A percentile compares a stretch with the other conserved stretches of the same genome.
Evolutionary conservation across 2,329 filamentous ascomycete species (phyloP).

Genomic region (Raffaelea ambrosiae): DNA sequence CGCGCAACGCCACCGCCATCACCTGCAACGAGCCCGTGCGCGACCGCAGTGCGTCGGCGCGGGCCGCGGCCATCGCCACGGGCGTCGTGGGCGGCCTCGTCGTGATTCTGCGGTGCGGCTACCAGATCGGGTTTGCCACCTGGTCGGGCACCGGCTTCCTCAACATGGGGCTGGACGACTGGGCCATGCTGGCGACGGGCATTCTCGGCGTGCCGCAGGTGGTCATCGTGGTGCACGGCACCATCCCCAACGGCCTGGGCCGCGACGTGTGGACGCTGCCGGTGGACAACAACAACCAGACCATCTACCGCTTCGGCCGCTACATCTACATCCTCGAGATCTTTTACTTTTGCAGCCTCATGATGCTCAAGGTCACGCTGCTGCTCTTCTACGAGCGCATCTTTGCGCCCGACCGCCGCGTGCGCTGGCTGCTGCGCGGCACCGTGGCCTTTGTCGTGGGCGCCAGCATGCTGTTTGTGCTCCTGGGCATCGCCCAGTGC

Average conservation of each 20-base stretch:
- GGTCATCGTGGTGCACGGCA: conserved; percentile 20
- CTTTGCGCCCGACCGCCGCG: conserved; percentile 29
- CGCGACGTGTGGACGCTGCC: conserved; percentile 41
- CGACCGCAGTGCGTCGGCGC: conserved; percentile 19
- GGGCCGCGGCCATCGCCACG: conserved; percentile 20
- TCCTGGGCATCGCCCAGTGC: conserved; percentile 40
- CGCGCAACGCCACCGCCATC: conserved; percentile 16
- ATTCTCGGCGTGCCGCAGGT: conserved; percentile 18
- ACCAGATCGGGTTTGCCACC: neutral
- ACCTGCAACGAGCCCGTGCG: conserved; percentile 15
- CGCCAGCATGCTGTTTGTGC: conserved; percentile 31
- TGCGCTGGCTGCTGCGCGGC: conserved; percentile 30
- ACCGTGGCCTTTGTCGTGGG: conserved; percentile 29
- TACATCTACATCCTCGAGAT: conserved; percentile 30
- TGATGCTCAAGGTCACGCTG: conserved; percentile 40
- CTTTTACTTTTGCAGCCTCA: conserved; percentile 36
- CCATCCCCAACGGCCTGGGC: conserved; percentile 33
- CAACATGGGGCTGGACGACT: conserved; percentile 25
- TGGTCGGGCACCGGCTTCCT: neutral
- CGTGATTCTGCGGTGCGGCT: conserved; percentile 19
- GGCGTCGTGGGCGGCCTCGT: conserved; percentile 24
- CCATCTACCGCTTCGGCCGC: conserved; percentile 34
- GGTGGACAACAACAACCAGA: conserved; percentile 12
- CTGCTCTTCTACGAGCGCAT: conserved; percentile 47
- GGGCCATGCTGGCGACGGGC: conserved; percentile 20